phyloP scores from a whole-genome alignment of 805 yeast species.

The Sugiyamaella qingdaonensis region DNA sequence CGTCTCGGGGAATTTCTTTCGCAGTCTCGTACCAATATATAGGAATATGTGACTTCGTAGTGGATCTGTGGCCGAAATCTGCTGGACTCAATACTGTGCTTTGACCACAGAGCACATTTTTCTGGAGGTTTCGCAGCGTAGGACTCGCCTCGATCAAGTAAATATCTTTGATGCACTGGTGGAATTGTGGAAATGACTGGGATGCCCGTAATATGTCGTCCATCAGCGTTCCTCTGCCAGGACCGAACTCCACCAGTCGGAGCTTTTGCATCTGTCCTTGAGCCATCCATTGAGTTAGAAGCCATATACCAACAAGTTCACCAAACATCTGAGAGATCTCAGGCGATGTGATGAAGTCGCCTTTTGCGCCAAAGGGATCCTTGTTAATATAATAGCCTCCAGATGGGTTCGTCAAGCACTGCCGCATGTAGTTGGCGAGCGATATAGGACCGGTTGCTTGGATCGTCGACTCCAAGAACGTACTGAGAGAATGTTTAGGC shows the following conservation, averaged over 20 bases:
- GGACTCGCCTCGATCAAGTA: slow-evolving; percentile 70
- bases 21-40: slow-evolving; percentile 38
- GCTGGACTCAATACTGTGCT: slow-evolving; percentile 13
- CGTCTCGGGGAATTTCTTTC: slow-evolving; percentile 32
- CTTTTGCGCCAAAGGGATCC: slow-evolving; percentile 63
- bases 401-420: slow-evolving; percentile 72
- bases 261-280: slow-evolving; percentile 51
- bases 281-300: slow-evolving; percentile 46
- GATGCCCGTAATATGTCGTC: slow-evolving; percentile 49
- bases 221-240: slow-evolving; percentile 80
- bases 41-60: slow-evolving; percentile 48
- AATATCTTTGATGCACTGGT: slow-evolving; percentile 35
- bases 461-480: slow-evolving; percentile 32
- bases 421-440: slow-evolving; percentile 70
- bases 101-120: slow-evolving; percentile 42
- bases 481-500: neutral
- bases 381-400: slow-evolving; percentile 75
- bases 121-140: slow-evolving; percentile 56
- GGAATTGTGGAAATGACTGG: slow-evolving; percentile 32
- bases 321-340: slow-evolving; percentile 87
- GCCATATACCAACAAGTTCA: slow-evolving; percentile 76
- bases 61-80: slow-evolving; percentile 37
- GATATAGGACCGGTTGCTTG: slow-evolving; percentile 73
- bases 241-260: slow-evolving; percentile 72
- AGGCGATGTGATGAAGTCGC: slow-evolving; percentile 83